Evolutionary conservation across 192 early-diverging fungal species (phyloP), one percentile per base, ranked within the genome.

Genomic region (Backusella circina): DNA sequence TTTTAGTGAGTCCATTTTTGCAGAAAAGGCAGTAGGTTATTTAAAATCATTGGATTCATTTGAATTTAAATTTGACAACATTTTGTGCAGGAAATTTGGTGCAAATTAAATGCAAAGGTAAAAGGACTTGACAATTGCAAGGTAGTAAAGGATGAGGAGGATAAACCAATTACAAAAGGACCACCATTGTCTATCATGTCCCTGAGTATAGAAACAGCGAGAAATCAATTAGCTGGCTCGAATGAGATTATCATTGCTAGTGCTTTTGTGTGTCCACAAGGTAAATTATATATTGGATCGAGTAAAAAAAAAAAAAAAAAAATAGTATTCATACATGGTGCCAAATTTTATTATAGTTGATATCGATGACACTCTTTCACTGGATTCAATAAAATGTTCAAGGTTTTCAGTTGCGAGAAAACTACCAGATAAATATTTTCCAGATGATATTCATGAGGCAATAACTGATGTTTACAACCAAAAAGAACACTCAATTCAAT

Each of bases 191-290:
- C 88, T 10, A 87, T 93, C 16, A 92, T 98, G 92, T 91, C 91
- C 44, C 74, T 98, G 51, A 94, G 87, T 68, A 77, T 98, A 78
- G 85, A 91, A 47, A 97, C 96, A 0, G 82, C 91, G 4, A 89
- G 93, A 82, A 95, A 96, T 77, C 87, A 85, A 39, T 68, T 89
- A 72, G 90, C 89, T 71, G 87, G 91, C 47, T 77, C 82, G 16
- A 97, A 97, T 75, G 97, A 99, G 81, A 92, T 98, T 32, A 93
- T 95, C 0, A 85, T 91, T 4, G 87, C 86, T 5, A 91, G 90
- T 77, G 86, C 88, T 5, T 83, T 93, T 3, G 89, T 95, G 0
- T 95, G 94, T 38, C 5, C 31, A 47, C 39, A 26, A 28, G 61
- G 72, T 65, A 74, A 74, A 36, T 26, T 23, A 0, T 6, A 1